These are phyloP conservation scores for Colletotrichum costaricense DNA, from an alignment of 2,329 filamentous ascomycete species.

Conservation along the genomic window DNA sequence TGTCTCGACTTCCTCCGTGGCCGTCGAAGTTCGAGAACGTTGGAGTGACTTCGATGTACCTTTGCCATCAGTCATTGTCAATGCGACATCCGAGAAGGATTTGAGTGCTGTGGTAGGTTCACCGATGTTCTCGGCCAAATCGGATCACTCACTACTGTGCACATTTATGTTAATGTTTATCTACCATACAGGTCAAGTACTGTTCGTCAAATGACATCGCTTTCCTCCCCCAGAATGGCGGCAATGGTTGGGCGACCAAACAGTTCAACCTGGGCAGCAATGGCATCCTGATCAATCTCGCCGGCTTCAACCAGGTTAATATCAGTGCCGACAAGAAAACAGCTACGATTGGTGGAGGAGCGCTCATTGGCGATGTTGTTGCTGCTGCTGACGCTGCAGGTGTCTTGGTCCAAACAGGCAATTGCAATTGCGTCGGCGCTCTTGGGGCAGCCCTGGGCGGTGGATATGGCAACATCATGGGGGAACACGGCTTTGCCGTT, in stretches of 20 bases:
- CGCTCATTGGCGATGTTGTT: slow-evolving; percentile 27
- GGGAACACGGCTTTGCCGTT: slow-evolving; percentile 38
- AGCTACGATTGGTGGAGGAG: slow-evolving; percentile 36
- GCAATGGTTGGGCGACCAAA: slow-evolving; percentile 34
- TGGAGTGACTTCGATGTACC: slow-evolving; percentile 37
- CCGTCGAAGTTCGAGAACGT: slow-evolving; percentile 24
- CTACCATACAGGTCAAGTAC: slow-evolving; percentile 19
- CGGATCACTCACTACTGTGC: background rate
- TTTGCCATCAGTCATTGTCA: slow-evolving; percentile 36
- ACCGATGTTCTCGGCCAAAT: background rate
- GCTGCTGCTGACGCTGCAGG: slow-evolving; percentile 22
- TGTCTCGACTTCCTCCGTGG: slow-evolving; percentile 4
- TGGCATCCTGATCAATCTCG: slow-evolving; percentile 40
- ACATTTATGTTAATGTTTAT: background rate
- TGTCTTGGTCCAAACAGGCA: slow-evolving; percentile 36
- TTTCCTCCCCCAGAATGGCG: slow-evolving; percentile 36
- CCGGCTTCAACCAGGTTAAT: slow-evolving; percentile 37
- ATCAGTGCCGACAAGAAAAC: slow-evolving; percentile 34
- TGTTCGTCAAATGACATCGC: slow-evolving; percentile 14
- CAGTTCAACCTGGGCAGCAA: slow-evolving; percentile 28
- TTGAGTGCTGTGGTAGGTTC: slow-evolving; percentile 25
- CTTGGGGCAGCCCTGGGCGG: slow-evolving; percentile 38
- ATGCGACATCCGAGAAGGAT: slow-evolving; percentile 34
- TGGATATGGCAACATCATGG: slow-evolving; percentile 35
- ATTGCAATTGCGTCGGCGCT: slow-evolving; percentile 42